phyloP scores from a whole-genome alignment of 129 eudicot species.

The Flaveria trinervia region DNA sequence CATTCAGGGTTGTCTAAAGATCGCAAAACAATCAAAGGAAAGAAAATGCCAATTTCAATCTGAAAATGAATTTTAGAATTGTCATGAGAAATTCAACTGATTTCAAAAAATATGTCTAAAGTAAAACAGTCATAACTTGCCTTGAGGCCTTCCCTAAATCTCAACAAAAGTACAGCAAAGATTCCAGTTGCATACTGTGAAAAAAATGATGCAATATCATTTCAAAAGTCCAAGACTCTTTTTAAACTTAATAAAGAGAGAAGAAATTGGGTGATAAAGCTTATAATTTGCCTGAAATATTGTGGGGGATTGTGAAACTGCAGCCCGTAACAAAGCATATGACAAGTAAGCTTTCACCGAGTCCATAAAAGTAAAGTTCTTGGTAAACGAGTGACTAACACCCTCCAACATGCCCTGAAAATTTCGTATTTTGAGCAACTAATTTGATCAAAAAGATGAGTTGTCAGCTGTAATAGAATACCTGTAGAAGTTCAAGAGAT shows the following conservation, averaged over 20 bases:
- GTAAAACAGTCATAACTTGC: constrained; percentile 38
- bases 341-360: constrained; percentile 89
- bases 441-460: constrained; percentile 9
- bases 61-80: constrained; percentile 39
- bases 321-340: constrained; percentile 77
- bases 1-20: constrained; percentile 65
- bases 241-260: neutral
- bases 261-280: constrained; percentile 19
- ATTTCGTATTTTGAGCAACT: neutral
- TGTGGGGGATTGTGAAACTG: constrained; percentile 61
- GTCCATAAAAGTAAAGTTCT: constrained; percentile 78
- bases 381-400: constrained; percentile 72
- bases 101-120: constrained; percentile 1
- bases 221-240: neutral
- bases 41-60: constrained; percentile 92
- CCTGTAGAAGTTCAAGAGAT: constrained; percentile 96
- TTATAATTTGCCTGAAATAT: constrained; percentile 67
- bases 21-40: constrained; percentile 74
- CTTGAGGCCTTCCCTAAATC: constrained; percentile 85
- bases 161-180: constrained; percentile 69
- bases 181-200: constrained; percentile 88
- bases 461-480: constrained; percentile 34
- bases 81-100: neutral
- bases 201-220: constrained; percentile 26
- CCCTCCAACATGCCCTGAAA: constrained; percentile 84